Percentiles rank a stretch among this genome's conserved stretches.
These are phyloP conservation scores for Sphaerostilbella broomeana DNA, from an alignment of 2,329 filamentous ascomycete genomes.

Conservation along the genomic window DNA sequence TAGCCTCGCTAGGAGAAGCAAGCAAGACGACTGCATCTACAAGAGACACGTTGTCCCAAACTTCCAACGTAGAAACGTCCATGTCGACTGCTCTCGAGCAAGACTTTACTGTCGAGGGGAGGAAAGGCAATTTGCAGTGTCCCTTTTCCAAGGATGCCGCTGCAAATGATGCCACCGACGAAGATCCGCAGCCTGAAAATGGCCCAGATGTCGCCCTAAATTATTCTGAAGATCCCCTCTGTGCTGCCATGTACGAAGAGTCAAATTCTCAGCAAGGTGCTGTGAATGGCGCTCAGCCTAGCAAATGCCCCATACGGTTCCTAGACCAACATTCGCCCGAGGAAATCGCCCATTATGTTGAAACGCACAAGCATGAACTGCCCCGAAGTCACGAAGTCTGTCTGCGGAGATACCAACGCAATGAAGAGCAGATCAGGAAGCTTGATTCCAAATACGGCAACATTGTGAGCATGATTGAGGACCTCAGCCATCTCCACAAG, in stretches of 20 bases:
- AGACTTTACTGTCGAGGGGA: slow-evolving; percentile 84
- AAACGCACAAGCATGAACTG: slow-evolving; percentile 91
- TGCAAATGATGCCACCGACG: slow-evolving; percentile 19
- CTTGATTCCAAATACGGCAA: slow-evolving; percentile 92
- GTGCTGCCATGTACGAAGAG: slow-evolving; percentile 57
- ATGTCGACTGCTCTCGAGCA: slow-evolving; percentile 67
- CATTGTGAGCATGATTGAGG: slow-evolving; percentile 89
- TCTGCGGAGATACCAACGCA: slow-evolving; percentile 80
- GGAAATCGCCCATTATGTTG: slow-evolving; percentile 88
- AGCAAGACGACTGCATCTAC: slow-evolving; percentile 47
- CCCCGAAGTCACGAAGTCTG: slow-evolving; percentile 91
- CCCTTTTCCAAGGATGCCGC: slow-evolving; percentile 56
- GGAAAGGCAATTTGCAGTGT: slow-evolving; percentile 71
- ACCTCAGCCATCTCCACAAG: slow-evolving; percentile 79
- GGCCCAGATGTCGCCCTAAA: slow-evolving; percentile 38
- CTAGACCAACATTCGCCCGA: slow-evolving; percentile 88
- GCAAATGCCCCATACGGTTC: slow-evolving; percentile 87
- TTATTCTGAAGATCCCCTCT: slow-evolving; percentile 53
- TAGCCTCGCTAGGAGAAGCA: slow-evolving; percentile 37
- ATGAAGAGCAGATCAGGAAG: slow-evolving; percentile 76
- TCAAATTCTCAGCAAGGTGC: slow-evolving; percentile 46
- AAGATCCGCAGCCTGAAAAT: slow-evolving; percentile 21
- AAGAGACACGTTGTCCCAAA: slow-evolving; percentile 40
- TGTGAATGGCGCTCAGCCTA: slow-evolving; percentile 42
- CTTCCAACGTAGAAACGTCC: slow-evolving; percentile 44